Percentiles rank a stretch among this genome's conserved stretches.
Evolutionary conservation across 2,329 filamentous ascomycete genomes (phyloP).

Genomic region (Talaromyces sp.): DNA sequence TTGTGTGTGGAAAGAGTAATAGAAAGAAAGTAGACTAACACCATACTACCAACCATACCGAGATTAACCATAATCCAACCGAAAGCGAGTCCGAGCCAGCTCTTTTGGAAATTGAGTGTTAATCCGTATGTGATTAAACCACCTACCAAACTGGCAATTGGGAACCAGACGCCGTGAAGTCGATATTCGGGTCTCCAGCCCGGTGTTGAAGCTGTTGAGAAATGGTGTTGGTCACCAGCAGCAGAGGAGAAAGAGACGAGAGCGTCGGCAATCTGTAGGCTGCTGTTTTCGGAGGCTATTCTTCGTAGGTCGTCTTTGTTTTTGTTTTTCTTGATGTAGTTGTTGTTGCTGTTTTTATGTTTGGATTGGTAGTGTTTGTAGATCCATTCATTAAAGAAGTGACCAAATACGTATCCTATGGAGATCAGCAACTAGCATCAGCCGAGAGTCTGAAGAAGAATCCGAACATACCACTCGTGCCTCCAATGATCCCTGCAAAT

Average conservation of each 20-base stretch:
- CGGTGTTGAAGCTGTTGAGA: background rate
- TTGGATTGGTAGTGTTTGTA: slow-evolving; percentile 20
- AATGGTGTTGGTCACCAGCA: background rate
- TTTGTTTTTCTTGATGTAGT: background rate
- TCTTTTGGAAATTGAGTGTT: slow-evolving; percentile 30
- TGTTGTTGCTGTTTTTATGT: background rate
- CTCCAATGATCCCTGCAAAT: slow-evolving; percentile 34
- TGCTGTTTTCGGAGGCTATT: background rate
- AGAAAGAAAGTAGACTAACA: slow-evolving; percentile 21
- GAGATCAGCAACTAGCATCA: background rate
- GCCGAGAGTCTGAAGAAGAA: too few relatives aligned
- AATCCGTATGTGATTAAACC: slow-evolving; percentile 33
- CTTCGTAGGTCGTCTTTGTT: background rate
- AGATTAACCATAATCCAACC: slow-evolving; percentile 36
- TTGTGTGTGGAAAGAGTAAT: too few relatives aligned
- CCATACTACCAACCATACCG: slow-evolving; percentile 32
- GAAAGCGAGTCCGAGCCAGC: slow-evolving; percentile 35
- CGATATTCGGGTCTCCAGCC: slow-evolving; percentile 30
- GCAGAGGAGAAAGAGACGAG: background rate
- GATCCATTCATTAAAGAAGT: slow-evolving; percentile 35
- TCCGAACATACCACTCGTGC: slow-evolving; percentile 24
- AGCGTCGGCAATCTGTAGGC: background rate
- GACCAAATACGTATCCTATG: slow-evolving; percentile 29
- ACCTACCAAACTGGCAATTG: slow-evolving; percentile 26
- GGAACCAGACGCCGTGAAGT: slow-evolving; percentile 34